phyloP scores from a whole-genome alignment of 1,139 yeast species.

The Debaryomycetaceae sp. region DNA sequence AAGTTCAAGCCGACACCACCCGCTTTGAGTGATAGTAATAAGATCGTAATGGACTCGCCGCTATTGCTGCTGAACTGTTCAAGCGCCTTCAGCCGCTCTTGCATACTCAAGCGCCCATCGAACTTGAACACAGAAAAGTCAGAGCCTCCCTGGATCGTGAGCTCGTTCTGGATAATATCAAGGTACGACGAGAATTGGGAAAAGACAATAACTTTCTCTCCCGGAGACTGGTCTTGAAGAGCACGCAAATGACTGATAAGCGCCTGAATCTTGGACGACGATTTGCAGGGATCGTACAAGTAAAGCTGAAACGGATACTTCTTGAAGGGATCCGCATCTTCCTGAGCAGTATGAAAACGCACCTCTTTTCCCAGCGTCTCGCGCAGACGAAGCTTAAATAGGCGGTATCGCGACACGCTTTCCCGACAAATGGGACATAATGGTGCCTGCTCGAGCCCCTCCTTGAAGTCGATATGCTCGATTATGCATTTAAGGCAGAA shows the following conservation, averaged over 20 bases:
- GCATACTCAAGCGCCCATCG: constrained; percentile 70
- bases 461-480: constrained; percentile 51
- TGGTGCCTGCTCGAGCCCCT: constrained; percentile 17
- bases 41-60: constrained; percentile 34
- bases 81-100: constrained; percentile 54
- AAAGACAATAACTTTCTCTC: constrained; percentile 74
- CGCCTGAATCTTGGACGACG: constrained; percentile 70
- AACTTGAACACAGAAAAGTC: constrained; percentile 51
- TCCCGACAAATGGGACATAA: constrained; percentile 55
- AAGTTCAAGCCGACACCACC: constrained; percentile 94
- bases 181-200: constrained; percentile 84
- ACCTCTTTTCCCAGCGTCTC: constrained; percentile 21
- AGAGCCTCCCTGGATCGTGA: constrained; percentile 29
- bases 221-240: constrained; percentile 43
- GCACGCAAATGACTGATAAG: constrained; percentile 47
- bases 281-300: constrained; percentile 37
- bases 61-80: constrained; percentile 36
- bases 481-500: constrained; percentile 68
- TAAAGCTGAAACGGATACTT: constrained; percentile 23
- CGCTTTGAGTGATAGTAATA: constrained; percentile 74
- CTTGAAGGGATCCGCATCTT: constrained; percentile 10
- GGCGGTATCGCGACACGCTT: constrained; percentile 28
- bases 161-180: constrained; percentile 61
- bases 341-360: constrained; percentile 19
- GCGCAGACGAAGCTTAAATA: constrained; percentile 27